Evolutionary conservation across 345 rosid genomes (phyloP).

Genomic region (Stellera chamaejasme): DNA sequence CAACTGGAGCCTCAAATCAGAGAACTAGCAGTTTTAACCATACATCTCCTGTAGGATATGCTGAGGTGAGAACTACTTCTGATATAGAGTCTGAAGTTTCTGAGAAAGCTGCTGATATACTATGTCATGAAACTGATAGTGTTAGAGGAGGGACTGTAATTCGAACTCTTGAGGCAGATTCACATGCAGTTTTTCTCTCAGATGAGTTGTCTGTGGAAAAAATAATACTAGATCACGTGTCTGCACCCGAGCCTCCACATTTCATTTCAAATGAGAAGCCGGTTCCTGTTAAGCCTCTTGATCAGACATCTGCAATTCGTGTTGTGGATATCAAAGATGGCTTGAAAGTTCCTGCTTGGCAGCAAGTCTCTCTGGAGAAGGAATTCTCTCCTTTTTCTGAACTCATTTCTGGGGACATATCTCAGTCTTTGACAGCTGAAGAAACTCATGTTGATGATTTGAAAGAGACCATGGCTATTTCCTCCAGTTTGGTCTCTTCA

Average conservation of each 20-base stretch:
- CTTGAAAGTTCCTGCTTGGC: constrained; percentile 35
- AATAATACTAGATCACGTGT: constrained; percentile 26
- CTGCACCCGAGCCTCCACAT: constrained; percentile 21
- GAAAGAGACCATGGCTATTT: constrained; percentile 16
- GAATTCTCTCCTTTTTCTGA: constrained; percentile 20
- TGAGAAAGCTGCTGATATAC: constrained; percentile 28
- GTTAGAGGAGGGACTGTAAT: constrained; percentile 20
- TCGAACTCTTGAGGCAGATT: constrained; percentile 23
- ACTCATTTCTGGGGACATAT: constrained; percentile 30
- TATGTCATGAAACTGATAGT: constrained; percentile 15
- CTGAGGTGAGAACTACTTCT: constrained; percentile 58
- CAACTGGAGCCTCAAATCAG: constrained; percentile 17
- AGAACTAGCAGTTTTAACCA: constrained; percentile 24
- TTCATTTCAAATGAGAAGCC: constrained; percentile 14
- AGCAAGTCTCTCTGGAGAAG: constrained; percentile 16
- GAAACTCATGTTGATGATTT: constrained; percentile 20
- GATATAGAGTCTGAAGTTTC: constrained; percentile 48
- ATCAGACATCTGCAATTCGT: constrained; percentile 9
- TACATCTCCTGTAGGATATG: constrained; percentile 57
- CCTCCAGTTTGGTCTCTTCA: constrained; percentile 19
- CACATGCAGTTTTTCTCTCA: constrained; percentile 21
- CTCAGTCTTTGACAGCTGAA: constrained; percentile 14
- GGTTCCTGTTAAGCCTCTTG: constrained; percentile 14
- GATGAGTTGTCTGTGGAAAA: constrained; percentile 32
- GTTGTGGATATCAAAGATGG: constrained; percentile 14